phyloP scores from a whole-genome alignment of 306 rosid genomes.

The Mimosa bimucronata region DNA sequence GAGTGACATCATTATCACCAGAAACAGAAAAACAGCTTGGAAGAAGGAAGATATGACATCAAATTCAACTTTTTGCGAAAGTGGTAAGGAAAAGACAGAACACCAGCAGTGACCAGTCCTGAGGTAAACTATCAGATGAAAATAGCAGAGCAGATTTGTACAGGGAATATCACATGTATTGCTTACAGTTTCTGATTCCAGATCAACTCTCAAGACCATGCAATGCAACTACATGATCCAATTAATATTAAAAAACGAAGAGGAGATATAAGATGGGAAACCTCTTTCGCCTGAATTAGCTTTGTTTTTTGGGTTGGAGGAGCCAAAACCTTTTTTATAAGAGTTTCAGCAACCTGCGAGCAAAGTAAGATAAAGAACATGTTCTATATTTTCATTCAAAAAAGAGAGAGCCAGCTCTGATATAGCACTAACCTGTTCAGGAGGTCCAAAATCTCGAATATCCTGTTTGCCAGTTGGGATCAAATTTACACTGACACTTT shows the following conservation, averaged over 20 bases:
- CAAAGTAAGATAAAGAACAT: conserved; percentile 24
- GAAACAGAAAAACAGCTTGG: neutral
- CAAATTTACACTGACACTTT: conserved; percentile 78
- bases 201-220: conserved; percentile 15
- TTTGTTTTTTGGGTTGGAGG: conserved; percentile 93
- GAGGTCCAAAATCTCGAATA: conserved; percentile 86
- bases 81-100: neutral
- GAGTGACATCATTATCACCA: conserved; percentile 9
- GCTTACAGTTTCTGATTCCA: neutral
- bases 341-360: conserved; percentile 80
- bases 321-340: conserved; percentile 79
- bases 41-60: conserved; percentile 3
- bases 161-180: neutral
- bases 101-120: neutral
- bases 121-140: neutral
- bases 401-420: conserved; percentile 2
- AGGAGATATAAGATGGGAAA: conserved; percentile 38
- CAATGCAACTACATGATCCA: neutral
- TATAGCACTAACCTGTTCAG: conserved; percentile 61
- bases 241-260: neutral
- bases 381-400: neutral
- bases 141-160: conserved; percentile 19
- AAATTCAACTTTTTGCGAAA: conserved; percentile 2
- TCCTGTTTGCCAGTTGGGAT: conserved; percentile 75
- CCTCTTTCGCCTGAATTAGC: conserved; percentile 84